These are phyloP conservation scores for Hygrophoropsis aurantiaca DNA, from an alignment of 768 basidiomycete species.

Conservation along the genomic window DNA sequence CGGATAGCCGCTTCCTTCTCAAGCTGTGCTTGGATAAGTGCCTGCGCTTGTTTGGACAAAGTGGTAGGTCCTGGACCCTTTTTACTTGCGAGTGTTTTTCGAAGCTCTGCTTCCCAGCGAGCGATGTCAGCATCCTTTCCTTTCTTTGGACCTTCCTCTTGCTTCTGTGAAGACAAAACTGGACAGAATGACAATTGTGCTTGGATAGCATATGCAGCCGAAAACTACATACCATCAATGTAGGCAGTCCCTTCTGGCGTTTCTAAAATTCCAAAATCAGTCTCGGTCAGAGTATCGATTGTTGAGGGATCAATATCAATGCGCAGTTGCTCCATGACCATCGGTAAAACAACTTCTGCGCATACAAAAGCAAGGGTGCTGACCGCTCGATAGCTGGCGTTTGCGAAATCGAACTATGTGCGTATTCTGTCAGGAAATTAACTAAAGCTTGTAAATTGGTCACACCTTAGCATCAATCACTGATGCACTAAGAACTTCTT, in stretches of 20 bases:
- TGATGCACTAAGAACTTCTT: conserved; percentile 48
- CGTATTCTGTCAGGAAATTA: not conserved
- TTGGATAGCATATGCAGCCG: conserved; percentile 1
- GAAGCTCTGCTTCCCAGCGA: conserved; percentile 94
- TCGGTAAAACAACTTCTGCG: conserved; percentile 64
- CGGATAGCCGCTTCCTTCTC: conserved; percentile 76
- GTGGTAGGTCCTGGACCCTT: conserved; percentile 52
- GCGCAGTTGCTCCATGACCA: conserved; percentile 64
- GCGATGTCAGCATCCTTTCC: conserved; percentile 89
- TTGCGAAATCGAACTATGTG: conserved; percentile 46
- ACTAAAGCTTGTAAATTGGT: not conserved
- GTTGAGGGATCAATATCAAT: conserved; percentile 59
- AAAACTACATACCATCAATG: conserved; percentile 62
- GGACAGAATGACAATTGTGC: conserved; percentile 1
- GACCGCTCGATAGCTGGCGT: conserved; percentile 74
- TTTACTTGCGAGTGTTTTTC: conserved; percentile 81
- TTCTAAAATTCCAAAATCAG: conserved; percentile 81
- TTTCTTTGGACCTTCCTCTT: conserved; percentile 53
- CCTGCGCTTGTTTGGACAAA: conserved; percentile 83
- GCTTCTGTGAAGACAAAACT: conserved; percentile 68
- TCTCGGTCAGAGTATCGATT: conserved; percentile 64
- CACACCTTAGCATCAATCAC: conserved; percentile 47
- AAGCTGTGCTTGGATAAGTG: conserved; percentile 80
- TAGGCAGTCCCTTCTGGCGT: conserved; percentile 82
- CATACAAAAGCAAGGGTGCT: conserved; percentile 81